These are phyloP conservation scores for Stereum hirsutum DNA, from an alignment of 1,284 basidiomycete genomes.

Conservation along the genomic window DNA sequence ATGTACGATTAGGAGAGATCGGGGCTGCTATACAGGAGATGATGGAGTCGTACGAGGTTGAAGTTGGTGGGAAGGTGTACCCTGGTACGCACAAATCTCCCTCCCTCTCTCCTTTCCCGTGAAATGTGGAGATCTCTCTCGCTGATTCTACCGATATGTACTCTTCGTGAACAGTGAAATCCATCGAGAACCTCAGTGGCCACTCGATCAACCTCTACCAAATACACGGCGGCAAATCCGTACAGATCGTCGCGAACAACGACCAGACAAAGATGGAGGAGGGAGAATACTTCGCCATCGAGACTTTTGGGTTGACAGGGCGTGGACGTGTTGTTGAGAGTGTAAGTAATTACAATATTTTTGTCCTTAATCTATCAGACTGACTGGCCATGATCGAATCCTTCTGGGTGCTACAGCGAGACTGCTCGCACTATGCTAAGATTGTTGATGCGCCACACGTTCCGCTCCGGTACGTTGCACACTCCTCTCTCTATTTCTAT, in stretches of 20 bases:
- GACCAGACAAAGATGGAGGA: constrained; percentile 98
- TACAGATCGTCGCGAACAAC: constrained; percentile 84
- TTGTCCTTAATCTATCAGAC: background rate
- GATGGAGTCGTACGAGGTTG: constrained; percentile 98
- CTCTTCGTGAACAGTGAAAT: no score
- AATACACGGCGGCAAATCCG: constrained; percentile 86
- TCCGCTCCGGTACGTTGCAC: constrained; percentile 60
- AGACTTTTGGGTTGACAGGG: constrained; percentile 98
- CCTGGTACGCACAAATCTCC: constrained; percentile 50
- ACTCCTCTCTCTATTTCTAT: no score
- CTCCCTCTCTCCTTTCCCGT: constrained; percentile 2
- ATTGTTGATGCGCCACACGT: constrained; percentile 62
- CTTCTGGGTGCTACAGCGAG: no score
- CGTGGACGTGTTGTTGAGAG: constrained; percentile 86
- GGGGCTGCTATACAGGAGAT: constrained; percentile 94
- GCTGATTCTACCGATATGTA: no score
- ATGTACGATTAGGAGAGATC: constrained; percentile 89
- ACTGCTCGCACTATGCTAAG: constrained; percentile 90
- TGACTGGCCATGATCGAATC: no score
- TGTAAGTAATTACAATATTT: constrained; percentile 26
- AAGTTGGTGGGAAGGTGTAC: constrained; percentile 77
- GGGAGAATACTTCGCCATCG: constrained; percentile 98
- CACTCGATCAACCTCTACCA: constrained; percentile 87
- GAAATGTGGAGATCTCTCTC: background rate
- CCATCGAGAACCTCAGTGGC: constrained; percentile 86